Percentiles rank a stretch among this genome's conserved stretches.
Evolutionary conservation across 1,284 basidiomycete genomes (phyloP).

Genomic region (Jaminaea rosea): DNA sequence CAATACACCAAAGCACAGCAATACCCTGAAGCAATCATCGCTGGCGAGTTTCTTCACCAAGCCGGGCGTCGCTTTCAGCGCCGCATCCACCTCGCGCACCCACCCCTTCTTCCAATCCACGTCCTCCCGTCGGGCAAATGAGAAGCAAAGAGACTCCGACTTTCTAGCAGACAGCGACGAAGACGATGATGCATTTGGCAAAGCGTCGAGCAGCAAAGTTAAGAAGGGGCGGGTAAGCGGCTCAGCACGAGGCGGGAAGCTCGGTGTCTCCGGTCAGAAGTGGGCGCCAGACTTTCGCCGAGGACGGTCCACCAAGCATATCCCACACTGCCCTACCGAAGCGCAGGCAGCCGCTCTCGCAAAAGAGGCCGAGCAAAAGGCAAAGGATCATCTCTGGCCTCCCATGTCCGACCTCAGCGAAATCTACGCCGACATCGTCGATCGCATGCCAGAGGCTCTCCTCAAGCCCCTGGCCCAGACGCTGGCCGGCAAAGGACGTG

Average conservation of each 20-base stretch:
- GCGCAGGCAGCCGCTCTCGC: constrained; percentile 4
- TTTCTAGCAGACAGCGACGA: constrained; percentile 12
- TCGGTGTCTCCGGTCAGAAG: constrained; percentile 11
- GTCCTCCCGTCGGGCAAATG: too few species aligned
- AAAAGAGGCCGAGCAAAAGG: constrained; percentile 9
- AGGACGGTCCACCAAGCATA: constrained; percentile 13
- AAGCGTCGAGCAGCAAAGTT: constrained; percentile 5
- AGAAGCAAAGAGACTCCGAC: background rate
- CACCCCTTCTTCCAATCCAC: background rate
- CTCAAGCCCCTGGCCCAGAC: constrained; percentile 53
- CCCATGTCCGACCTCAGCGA: constrained; percentile 69
- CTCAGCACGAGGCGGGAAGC: constrained; percentile 3
- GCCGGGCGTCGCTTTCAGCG: background rate
- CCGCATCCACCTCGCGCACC: background rate
- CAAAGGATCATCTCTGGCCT: constrained; percentile 50
- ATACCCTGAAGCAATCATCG: background rate
- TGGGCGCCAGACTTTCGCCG: constrained; percentile 20
- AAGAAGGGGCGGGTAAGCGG: constrained; percentile 1
- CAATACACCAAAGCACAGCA: too few species aligned
- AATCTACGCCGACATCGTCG: constrained; percentile 77
- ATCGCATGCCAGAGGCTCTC: constrained; percentile 55
- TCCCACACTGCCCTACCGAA: constrained; percentile 18
- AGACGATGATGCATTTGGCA: constrained; percentile 2
- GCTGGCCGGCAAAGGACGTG: constrained; percentile 59
- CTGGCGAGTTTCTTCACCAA: background rate